Base-by-base conservation (phyloP, 2,329 filamentous ascomycete species). In the Cladosporium oxysporum region DNA sequence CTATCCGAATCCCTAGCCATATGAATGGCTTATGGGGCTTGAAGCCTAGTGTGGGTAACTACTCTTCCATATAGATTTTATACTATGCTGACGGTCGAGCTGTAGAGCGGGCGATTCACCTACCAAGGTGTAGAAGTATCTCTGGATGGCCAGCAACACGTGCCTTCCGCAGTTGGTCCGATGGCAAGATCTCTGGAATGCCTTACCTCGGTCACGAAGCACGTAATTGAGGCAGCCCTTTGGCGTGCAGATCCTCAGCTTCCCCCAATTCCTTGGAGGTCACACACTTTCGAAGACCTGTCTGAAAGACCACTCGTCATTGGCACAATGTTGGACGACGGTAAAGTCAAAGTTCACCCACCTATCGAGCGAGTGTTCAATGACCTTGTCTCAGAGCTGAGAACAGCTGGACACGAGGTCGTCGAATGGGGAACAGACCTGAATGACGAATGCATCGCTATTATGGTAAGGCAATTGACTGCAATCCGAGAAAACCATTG, bases 101-200 rank as follows among this genome's bases (percentile, higher is more conserved):
- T 21, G 5, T n/a, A 50, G 47, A 50, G 47, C 11, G 47, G 14
- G 23, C 81, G 87, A 8, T 71, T 88, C 0, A 85, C 87, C 0
- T 89, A 88, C 61, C 72, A 80, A 14, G 86, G 85, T 0, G 84
- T 87, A 0, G 80, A 85, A 0, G 87, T 89, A 0, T 88, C 86
- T 0, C 88, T 84, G 0, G 85, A 88, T 49, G 86, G 87, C 2
- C 87, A 89, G 70, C 85, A 88, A 65, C 86, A 89, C 73, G 84
- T 89, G 0, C 87, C 87, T 1, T 89, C 87, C 0, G 81, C 86
- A 0, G 77, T 88, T n/a, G 87, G 87, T 0, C 87, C 88, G 1
- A 80, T 90, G 77, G 79, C 84, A 6, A 79, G 86, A 6, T 81
- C 79, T 67, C 73, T 88, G 4, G 73, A 78, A 2, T 85, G 86